Evolutionary conservation across 2,329 filamentous ascomycete genomes (phyloP).

Genomic region (Mariannaea elegans): DNA sequence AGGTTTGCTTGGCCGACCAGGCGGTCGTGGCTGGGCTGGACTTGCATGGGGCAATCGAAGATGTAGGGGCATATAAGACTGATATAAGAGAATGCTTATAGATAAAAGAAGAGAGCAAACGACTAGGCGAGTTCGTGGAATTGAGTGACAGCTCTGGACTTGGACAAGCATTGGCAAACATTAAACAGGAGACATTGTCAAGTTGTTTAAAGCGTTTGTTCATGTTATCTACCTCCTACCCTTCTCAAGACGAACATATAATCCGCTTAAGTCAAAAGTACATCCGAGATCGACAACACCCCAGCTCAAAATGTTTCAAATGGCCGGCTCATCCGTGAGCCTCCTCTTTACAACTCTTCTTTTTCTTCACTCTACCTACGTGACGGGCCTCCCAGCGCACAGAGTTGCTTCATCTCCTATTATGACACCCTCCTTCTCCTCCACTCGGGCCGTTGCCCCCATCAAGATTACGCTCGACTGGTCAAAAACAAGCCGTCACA

Average conservation of each 20-base stretch:
- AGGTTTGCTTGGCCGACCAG: conserved; percentile 7
- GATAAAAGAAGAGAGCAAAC: not conserved
- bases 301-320: not conserved
- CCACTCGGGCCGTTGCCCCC: not conserved
- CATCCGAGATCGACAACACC: not conserved
- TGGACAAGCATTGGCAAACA: not conserved
- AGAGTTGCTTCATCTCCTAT: not conserved
- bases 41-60: not conserved
- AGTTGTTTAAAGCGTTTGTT: not conserved
- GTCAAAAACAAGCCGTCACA: conserved; percentile 3
- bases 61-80: conserved; percentile 10
- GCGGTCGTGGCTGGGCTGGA: conserved; percentile 7
- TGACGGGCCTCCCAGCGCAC: not conserved
- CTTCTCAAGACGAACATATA: not conserved
- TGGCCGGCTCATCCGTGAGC: conserved; percentile 1
- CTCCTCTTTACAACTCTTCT: conserved; percentile 4
- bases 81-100: conserved; percentile 1
- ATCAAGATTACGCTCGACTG: conserved; percentile 14
- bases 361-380: not conserved
- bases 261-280: not conserved
- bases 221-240: not conserved
- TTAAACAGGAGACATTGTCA: not conserved
- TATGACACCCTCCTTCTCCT: not conserved
- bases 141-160: not conserved
- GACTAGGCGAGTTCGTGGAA: not conserved